Evolutionary conservation across 2,329 filamentous ascomycete genomes (phyloP).

Genomic region (Colletotrichum truncatum): DNA sequence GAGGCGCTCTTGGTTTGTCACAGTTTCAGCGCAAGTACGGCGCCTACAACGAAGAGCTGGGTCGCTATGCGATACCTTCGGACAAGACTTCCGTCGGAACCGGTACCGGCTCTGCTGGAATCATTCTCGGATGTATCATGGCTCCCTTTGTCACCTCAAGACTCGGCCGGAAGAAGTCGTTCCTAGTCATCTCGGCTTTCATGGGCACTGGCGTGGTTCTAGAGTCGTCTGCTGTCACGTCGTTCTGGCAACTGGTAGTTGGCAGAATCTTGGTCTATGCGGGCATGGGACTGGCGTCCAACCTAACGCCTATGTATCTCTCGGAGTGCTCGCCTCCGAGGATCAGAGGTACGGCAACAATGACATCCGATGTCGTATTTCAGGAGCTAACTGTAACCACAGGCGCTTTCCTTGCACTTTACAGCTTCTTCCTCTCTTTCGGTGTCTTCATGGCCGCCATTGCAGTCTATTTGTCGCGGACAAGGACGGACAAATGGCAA

Average conservation of each 20-base stretch:
- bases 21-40: conserved; percentile 6
- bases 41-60: neutral
- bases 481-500: neutral
- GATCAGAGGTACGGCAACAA: conserved; percentile 9
- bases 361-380: too few species aligned
- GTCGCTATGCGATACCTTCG: neutral
- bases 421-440: conserved; percentile 17
- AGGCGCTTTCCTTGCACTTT: conserved; percentile 3
- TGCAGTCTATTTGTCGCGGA: neutral
- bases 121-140: conserved; percentile 22
- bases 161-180: conserved; percentile 16
- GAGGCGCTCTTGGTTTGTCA: neutral
- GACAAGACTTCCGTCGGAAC: neutral
- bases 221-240: conserved; percentile 10
- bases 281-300: conserved; percentile 12
- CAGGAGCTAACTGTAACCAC: fast-evolving
- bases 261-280: conserved; percentile 14
- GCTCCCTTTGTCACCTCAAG: conserved; percentile 8
- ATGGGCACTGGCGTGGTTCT: conserved; percentile 13
- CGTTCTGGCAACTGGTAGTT: conserved; percentile 26
- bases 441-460: neutral
- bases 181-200: conserved; percentile 15
- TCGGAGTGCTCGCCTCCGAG: neutral
- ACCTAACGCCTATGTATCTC: neutral
- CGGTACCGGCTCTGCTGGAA: neutral